These are phyloP conservation scores for Fusarium aywerte DNA, from an alignment of 2,329 filamentous ascomycete genomes.

Conservation along the genomic window DNA sequence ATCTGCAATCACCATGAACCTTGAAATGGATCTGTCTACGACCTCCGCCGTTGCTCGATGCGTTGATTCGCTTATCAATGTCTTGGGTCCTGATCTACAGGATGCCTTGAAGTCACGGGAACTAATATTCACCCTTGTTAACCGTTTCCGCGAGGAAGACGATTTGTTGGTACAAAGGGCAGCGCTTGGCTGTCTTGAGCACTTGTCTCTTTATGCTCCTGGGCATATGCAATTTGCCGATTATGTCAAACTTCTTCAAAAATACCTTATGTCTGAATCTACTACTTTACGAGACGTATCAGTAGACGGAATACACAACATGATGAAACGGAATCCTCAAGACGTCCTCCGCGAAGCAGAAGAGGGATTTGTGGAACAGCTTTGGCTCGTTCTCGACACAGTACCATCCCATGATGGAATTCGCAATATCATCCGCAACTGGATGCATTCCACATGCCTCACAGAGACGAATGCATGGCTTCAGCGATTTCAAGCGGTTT, in stretches of 20 bases:
- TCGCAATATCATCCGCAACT: slow-evolving; percentile 89
- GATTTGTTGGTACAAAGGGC: slow-evolving; percentile 77
- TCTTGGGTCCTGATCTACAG: slow-evolving; percentile 93
- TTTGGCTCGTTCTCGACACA: slow-evolving; percentile 90
- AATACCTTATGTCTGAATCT: slow-evolving; percentile 76
- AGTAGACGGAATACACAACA: slow-evolving; percentile 87
- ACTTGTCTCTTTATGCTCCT: slow-evolving; percentile 90
- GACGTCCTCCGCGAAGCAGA: slow-evolving; percentile 82
- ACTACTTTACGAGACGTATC: slow-evolving; percentile 80
- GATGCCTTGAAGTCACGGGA: slow-evolving; percentile 92
- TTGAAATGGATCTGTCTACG: slow-evolving; percentile 86
- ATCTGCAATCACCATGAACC: slow-evolving; percentile 85
- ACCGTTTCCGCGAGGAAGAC: slow-evolving; percentile 82
- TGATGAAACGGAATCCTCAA: slow-evolving; percentile 92
- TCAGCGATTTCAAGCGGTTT: slow-evolving; percentile 84
- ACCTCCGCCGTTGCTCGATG: slow-evolving; percentile 85
- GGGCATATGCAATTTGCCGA: slow-evolving; percentile 84
- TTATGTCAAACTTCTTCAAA: slow-evolving; percentile 86
- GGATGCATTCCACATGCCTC: slow-evolving; percentile 90
- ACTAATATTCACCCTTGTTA: slow-evolving; percentile 86
- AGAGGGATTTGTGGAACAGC: slow-evolving; percentile 83
- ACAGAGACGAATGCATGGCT: slow-evolving; percentile 87
- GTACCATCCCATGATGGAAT: slow-evolving; percentile 80
- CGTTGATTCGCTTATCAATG: slow-evolving; percentile 95
- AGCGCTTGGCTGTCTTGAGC: slow-evolving; percentile 85